phyloP scores from a whole-genome alignment of 1,139 yeast species.

The Scheffersomyces titani region DNA sequence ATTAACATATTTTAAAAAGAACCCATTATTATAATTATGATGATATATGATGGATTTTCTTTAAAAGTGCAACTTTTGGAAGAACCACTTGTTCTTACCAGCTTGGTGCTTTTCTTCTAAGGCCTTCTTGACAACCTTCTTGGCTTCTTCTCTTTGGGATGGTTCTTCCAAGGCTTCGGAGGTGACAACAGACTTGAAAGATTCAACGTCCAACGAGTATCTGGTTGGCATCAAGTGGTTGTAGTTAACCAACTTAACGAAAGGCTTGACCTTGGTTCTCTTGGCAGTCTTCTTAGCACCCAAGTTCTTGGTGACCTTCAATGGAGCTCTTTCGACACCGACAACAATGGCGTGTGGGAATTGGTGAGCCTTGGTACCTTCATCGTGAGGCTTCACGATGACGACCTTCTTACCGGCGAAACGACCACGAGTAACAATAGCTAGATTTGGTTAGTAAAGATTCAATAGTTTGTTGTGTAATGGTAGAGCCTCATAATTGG shows the following conservation, averaged over 20 bases:
- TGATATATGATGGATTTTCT: conserved; percentile 6
- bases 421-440: conserved; percentile 99
- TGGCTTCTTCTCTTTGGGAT: conserved; percentile 98
- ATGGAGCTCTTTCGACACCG: conserved; percentile 99
- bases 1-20: conserved; percentile 18
- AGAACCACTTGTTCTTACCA: conserved; percentile 99
- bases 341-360: conserved; percentile 99
- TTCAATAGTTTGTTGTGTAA: background rate
- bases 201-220: conserved; percentile 96
- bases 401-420: conserved; percentile 99
- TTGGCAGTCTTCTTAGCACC: conserved; percentile 96
- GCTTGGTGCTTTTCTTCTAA: conserved; percentile 99
- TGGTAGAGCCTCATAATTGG: background rate
- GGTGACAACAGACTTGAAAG: conserved; percentile 88
- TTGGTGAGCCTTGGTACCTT: conserved; percentile 98
- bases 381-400: conserved; percentile 98
- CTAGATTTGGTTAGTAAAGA: conserved; percentile 50
- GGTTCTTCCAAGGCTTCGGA: conserved; percentile 97
- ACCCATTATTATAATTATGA: conserved; percentile 4
- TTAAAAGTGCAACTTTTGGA: conserved; percentile 98
- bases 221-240: conserved; percentile 99
- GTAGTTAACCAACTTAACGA: conserved; percentile 99
- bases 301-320: conserved; percentile 93
- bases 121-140: conserved; percentile 98
- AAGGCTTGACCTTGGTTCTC: conserved; percentile 99